Conservation (phyloP, 352 stramenopile genomes). For the Globisporangium carolinianum region DNA sequence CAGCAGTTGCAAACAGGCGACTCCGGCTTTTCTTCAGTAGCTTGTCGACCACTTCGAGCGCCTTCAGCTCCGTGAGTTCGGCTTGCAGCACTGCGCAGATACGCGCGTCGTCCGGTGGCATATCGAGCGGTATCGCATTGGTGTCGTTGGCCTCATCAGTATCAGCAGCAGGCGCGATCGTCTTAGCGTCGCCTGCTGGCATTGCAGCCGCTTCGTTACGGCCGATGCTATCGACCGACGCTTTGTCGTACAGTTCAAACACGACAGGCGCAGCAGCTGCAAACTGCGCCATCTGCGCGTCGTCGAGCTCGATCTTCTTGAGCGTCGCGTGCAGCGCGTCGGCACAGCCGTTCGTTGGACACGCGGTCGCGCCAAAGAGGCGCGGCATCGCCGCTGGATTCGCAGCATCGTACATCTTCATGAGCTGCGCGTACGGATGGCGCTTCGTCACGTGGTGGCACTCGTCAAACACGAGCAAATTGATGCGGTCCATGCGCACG, state of each 20-base stretch:
- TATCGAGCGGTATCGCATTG: slow-evolving; percentile 1
- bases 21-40: slow-evolving; percentile 48
- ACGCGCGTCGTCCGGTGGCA: slow-evolving; percentile 11
- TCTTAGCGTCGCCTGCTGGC: not conserved
- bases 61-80: slow-evolving; percentile 44
- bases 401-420: slow-evolving; percentile 70
- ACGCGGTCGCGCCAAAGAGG: slow-evolving; percentile 85
- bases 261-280: slow-evolving; percentile 61
- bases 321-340: slow-evolving; percentile 61
- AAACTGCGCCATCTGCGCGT: slow-evolving; percentile 45
- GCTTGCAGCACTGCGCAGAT: slow-evolving; percentile 32
- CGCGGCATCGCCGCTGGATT: slow-evolving; percentile 31
- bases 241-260: slow-evolving; percentile 46
- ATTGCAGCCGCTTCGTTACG: too few species aligned
- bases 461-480: slow-evolving; percentile 88
- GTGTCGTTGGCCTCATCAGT: not conserved
- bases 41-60: slow-evolving; percentile 34
- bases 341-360: slow-evolving; percentile 63
- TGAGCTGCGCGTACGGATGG: slow-evolving; percentile 85
- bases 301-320: slow-evolving; percentile 60
- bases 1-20: slow-evolving; percentile 9
- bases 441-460: slow-evolving; percentile 87
- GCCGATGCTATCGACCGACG: not conserved
- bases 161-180: not conserved
- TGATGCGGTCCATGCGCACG: slow-evolving; percentile 66